These are phyloP conservation scores for Tetracentron sinense DNA, from an alignment of 164 flowering plant species.

Conservation along the genomic window DNA sequence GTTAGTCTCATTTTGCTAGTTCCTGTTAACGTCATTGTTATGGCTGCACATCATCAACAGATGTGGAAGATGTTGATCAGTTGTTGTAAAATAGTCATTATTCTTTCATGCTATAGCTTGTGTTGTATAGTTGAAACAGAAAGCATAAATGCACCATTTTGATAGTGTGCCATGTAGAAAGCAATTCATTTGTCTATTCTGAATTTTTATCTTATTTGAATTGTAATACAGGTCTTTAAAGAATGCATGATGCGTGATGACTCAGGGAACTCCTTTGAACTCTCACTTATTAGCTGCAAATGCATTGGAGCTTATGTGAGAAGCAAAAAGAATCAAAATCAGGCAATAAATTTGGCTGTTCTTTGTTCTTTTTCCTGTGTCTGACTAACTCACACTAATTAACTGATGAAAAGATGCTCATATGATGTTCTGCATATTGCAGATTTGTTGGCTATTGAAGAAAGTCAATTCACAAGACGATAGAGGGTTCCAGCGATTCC, in stretches of 20 bases:
- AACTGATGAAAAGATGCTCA: not conserved
- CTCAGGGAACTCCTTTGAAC: constrained; percentile 70
- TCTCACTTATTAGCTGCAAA: constrained; percentile 72
- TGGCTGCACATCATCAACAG: too few species aligned
- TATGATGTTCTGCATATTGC: constrained; percentile 16
- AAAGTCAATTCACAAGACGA: constrained; percentile 70
- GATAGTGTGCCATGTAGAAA: not conserved
- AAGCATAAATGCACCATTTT: too few species aligned
- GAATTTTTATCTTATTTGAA: not conserved
- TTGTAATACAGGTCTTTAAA: constrained; percentile 63
- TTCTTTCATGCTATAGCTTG: too few species aligned
- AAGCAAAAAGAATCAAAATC: constrained; percentile 91
- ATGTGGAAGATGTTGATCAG: too few species aligned
- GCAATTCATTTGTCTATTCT: not conserved
- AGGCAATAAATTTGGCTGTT: constrained; percentile 35
- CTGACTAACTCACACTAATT: not conserved
- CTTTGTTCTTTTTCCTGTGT: not conserved
- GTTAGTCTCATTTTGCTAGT: too few species aligned
- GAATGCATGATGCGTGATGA: constrained; percentile 52
- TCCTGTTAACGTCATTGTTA: too few species aligned
- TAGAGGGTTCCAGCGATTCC: constrained; percentile 78
- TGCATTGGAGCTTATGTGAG: constrained; percentile 91
- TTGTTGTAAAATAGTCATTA: too few species aligned
- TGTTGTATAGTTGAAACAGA: too few species aligned
- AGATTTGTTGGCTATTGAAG: constrained; percentile 98